Base-by-base conservation (phyloP, 345 rosid species). In the Theobroma cacao region DNA sequence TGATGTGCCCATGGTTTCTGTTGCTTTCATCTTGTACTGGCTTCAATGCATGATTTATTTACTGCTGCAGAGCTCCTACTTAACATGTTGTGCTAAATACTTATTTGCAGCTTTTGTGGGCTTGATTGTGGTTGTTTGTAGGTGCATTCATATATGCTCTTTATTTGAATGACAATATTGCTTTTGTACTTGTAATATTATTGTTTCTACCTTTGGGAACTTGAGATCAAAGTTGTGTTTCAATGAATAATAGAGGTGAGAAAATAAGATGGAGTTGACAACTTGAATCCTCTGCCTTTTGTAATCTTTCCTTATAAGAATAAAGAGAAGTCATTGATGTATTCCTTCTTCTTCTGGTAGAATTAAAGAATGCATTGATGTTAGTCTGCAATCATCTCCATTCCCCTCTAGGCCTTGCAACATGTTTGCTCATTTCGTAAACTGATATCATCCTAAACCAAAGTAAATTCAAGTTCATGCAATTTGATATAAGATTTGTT, bases 161-260 rank as follows among this genome's bases (percentile, higher is more conserved):
- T 31, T 71, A 50, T 31, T 33, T 50, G 17, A n/a, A 20, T 0
- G 22, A 31, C 24, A 52, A 33, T 24, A 73, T 22, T 3, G 7
- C 10, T 1, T 45, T 56, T 38, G 34, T 33, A 36, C 33, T 55
- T 55, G 64, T 22, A 31, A 6, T 30, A 31, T 22, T 38, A 11
- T 72, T 13, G 31, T 15, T 72, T 53, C 2, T 70, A 50, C 59
- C 47, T 30, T 45, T 48, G 59, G 20, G 40, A 70, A 47, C 8
- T 48, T 72, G n/a, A 53, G 30, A 55, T 55, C 13, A 53, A 53
- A 53, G 20, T 72, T 52, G 41, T 72, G 75, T 72, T 72, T 72
- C n/a, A 31, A 20, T 72, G 2, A 20, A 66, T 50, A 66, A 11
- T 66, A 41, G 50, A 40, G 72, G 20, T 40, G 20, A n/a, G n/a